These are phyloP conservation scores for Hordeum marinum DNA, from an alignment of 176 grass and related monocot species.

Conservation along the genomic window DNA sequence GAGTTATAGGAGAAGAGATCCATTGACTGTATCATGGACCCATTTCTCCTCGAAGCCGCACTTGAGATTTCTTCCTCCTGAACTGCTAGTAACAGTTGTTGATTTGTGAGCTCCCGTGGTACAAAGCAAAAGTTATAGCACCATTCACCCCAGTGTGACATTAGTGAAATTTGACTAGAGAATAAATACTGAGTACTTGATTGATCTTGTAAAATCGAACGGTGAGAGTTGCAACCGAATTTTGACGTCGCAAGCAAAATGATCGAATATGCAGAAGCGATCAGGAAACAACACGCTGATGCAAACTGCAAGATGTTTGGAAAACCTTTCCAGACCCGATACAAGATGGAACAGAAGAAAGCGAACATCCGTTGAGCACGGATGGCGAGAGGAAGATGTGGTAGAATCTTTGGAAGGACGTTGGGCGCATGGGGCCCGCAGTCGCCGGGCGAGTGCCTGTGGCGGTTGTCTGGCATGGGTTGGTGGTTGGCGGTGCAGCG, in stretches of 20 bases:
- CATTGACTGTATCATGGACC: neutral
- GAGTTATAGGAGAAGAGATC: neutral
- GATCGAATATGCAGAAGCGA: neutral
- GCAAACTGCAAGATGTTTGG: neutral
- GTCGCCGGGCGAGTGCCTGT: too few species aligned
- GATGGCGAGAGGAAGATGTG: too few species aligned
- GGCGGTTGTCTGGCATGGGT: too few species aligned
- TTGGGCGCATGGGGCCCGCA: too few species aligned
- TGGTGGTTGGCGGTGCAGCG: too few species aligned
- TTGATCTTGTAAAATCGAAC: neutral
- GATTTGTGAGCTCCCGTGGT: neutral
- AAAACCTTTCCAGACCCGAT: too few species aligned
- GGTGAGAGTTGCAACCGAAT: neutral
- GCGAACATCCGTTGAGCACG: too few species aligned
- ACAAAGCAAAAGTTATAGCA: neutral
- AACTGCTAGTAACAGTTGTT: neutral
- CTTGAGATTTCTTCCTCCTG: neutral
- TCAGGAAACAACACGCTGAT: neutral
- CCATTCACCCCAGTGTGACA: neutral
- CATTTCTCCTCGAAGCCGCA: neutral
- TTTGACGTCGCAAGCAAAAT: neutral
- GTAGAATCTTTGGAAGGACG: too few species aligned
- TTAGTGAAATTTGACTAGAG: neutral
- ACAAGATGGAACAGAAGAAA: too few species aligned
- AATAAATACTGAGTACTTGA: neutral